Evolutionary conservation across 352 stramenopile genomes (phyloP).

Genomic region (Peronospora farinosa): DNA sequence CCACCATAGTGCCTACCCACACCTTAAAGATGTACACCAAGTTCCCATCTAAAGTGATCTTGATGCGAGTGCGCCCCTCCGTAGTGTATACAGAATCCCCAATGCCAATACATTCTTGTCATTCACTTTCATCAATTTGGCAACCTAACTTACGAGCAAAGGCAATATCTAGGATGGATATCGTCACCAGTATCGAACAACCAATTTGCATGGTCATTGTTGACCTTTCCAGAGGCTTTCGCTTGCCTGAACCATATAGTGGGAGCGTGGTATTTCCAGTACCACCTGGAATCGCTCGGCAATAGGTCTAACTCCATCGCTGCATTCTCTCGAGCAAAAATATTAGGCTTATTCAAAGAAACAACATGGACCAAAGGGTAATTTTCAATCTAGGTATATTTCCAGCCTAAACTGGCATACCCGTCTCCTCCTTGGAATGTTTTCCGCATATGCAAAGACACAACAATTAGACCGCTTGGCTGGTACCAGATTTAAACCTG

Average conservation of each 20-base stretch:
- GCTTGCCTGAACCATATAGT: not conserved
- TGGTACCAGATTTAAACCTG: too few relatives aligned
- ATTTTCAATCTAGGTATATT: too few relatives aligned
- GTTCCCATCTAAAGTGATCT: too few relatives aligned
- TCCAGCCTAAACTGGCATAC: too few relatives aligned
- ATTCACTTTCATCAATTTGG: too few relatives aligned
- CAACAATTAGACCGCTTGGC: too few relatives aligned
- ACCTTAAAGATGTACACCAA: too few relatives aligned
- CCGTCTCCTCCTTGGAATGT: too few relatives aligned
- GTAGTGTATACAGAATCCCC: slow-evolving; percentile 4
- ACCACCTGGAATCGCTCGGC: not conserved
- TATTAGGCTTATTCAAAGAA: too few relatives aligned
- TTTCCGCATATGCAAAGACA: too few relatives aligned
- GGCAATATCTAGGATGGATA: slow-evolving; percentile 19
- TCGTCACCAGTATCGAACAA: slow-evolving; percentile 24
- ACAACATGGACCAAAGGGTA: too few relatives aligned
- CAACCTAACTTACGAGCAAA: slow-evolving; percentile 20
- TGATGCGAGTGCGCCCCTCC: slow-evolving; percentile 9
- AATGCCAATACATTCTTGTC: not conserved
- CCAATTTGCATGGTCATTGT: slow-evolving; percentile 14
- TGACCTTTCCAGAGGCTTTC: slow-evolving; percentile 4
- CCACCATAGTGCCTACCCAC: too few relatives aligned
- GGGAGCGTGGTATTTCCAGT: slow-evolving; percentile 1
- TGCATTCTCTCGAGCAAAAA: not conserved
- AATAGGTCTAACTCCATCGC: not conserved